Conservation (phyloP, 495 filamentous ascomycete genomes). For the Annulohypoxylon moriforme region DNA sequence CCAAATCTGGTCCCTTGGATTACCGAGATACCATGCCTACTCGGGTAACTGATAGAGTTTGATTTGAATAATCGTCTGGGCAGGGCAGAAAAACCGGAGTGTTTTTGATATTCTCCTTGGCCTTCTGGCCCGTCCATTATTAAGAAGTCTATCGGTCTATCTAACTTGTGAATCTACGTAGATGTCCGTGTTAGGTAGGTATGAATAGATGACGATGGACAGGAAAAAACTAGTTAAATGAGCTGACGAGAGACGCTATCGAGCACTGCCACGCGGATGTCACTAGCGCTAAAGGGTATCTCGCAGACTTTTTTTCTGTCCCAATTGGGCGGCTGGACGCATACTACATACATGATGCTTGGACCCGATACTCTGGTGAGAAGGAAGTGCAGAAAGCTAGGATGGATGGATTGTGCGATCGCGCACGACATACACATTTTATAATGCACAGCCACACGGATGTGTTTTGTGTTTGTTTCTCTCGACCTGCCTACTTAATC, state of each 20-base stretch:
- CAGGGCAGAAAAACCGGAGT: not conserved
- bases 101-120: slow-evolving; percentile 16
- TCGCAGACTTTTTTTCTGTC: not conserved
- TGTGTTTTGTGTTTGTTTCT: slow-evolving; percentile 16
- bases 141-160: not conserved
- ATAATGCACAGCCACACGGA: slow-evolving; percentile 30
- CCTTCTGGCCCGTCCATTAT: not conserved
- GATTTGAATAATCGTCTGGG: slow-evolving; percentile 3
- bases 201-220: slow-evolving; percentile 21
- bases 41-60: not conserved
- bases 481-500: not conserved
- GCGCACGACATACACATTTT: slow-evolving; percentile 7
- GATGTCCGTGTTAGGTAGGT: not conserved
- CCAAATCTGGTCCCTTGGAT: not conserved
- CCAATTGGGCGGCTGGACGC: slow-evolving; percentile 14
- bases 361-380: slow-evolving; percentile 29
- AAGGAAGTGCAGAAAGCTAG: slow-evolving; percentile 6
- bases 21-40: slow-evolving; percentile 2
- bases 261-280: slow-evolving; percentile 40
- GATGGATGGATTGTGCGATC: not conserved
- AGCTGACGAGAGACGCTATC: slow-evolving; percentile 20
- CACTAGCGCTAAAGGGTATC: slow-evolving; percentile 7
- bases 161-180: not conserved
- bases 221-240: slow-evolving; percentile 32
- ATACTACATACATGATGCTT: slow-evolving; percentile 2